Conservation (phyloP, 1,284 basidiomycete genomes). For the Grifola frondosa region DNA sequence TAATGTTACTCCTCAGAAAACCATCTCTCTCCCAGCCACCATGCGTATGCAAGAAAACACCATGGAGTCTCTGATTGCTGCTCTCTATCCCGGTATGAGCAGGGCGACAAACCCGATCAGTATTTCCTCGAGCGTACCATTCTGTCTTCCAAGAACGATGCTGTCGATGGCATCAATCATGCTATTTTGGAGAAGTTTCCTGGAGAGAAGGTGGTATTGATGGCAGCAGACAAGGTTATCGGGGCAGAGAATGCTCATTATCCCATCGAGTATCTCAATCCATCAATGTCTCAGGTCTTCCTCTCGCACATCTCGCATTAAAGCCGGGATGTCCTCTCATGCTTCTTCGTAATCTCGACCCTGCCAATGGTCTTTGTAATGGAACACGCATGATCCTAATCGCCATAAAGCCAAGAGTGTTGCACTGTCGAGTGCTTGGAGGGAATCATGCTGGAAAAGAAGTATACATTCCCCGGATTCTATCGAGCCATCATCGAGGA, state of each 20-base stretch:
- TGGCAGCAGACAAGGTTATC: slow-evolving; percentile 31
- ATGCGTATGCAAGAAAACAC: slow-evolving; percentile 24
- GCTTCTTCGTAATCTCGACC: slow-evolving; percentile 35
- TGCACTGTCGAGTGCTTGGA: slow-evolving; percentile 23
- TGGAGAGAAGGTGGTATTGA: slow-evolving; percentile 24
- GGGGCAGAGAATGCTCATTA: slow-evolving; percentile 9
- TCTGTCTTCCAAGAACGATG: slow-evolving; percentile 34
- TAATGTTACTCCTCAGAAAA: slow-evolving; percentile 20
- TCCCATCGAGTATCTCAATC: slow-evolving; percentile 27
- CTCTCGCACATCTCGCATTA: slow-evolving; percentile 27
- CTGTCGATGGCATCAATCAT: slow-evolving; percentile 35
- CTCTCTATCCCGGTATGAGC: slow-evolving; percentile 30
- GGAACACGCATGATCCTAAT: slow-evolving; percentile 27
- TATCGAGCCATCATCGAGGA: slow-evolving; percentile 18
- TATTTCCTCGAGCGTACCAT: slow-evolving; percentile 39
- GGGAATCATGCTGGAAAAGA: slow-evolving; percentile 24
- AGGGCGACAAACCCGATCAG: slow-evolving; percentile 18
- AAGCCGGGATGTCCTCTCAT: slow-evolving; percentile 36
- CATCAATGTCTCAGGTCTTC: slow-evolving; percentile 25
- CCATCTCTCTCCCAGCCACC: slow-evolving; percentile 25
- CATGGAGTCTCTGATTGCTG: slow-evolving; percentile 26
- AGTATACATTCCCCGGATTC: slow-evolving; percentile 28
- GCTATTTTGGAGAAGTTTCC: slow-evolving; percentile 30
- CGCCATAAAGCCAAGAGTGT: slow-evolving; percentile 13
- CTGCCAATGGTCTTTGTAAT: slow-evolving; percentile 37